Conservation (phyloP, 129 eudicot genomes). For the Tagetes erecta region DNA sequence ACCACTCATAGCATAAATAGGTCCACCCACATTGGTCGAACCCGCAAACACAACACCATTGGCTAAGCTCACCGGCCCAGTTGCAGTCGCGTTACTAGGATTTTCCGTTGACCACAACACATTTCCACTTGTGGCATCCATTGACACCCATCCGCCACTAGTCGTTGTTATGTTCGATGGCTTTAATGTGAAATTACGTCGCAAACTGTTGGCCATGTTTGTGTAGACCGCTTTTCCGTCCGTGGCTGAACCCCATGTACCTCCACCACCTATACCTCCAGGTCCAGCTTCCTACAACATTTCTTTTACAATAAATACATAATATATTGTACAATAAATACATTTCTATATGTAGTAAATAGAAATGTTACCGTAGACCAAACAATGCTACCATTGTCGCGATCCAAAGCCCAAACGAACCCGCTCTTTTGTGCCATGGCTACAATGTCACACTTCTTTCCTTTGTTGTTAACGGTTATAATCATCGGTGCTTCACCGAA, state of each 20-base stretch:
- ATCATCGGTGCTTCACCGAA: constrained; percentile 82
- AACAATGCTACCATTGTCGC: constrained; percentile 57
- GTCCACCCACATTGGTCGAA: constrained; percentile 56
- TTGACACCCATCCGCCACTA: constrained; percentile 74
- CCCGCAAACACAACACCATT: constrained; percentile 76
- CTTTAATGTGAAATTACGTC: constrained; percentile 40
- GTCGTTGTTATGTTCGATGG: constrained; percentile 56
- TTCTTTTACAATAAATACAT: too few relatives aligned
- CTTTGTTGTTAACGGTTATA: constrained; percentile 35
- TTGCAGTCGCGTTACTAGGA: constrained; percentile 58
- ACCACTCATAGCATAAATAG: constrained; percentile 71
- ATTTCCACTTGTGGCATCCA: constrained; percentile 54
- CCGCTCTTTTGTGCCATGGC: constrained; percentile 84
- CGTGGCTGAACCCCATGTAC: constrained; percentile 71
- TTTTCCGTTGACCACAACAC: constrained; percentile 69
- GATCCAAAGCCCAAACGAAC: constrained; percentile 78
- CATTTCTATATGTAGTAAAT: not conserved
- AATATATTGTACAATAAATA: too few relatives aligned
- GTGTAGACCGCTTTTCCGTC: constrained; percentile 60
- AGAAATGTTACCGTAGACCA: constrained; percentile 58
- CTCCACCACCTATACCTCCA: constrained; percentile 65
- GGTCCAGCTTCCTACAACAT: constrained; percentile 66
- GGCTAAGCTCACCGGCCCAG: constrained; percentile 62
- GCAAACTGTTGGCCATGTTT: constrained; percentile 55
- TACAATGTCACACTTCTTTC: constrained; percentile 53